Evolutionary conservation across 1,284 basidiomycete genomes (phyloP).

Genomic region (Moniliophthora roreri): DNA sequence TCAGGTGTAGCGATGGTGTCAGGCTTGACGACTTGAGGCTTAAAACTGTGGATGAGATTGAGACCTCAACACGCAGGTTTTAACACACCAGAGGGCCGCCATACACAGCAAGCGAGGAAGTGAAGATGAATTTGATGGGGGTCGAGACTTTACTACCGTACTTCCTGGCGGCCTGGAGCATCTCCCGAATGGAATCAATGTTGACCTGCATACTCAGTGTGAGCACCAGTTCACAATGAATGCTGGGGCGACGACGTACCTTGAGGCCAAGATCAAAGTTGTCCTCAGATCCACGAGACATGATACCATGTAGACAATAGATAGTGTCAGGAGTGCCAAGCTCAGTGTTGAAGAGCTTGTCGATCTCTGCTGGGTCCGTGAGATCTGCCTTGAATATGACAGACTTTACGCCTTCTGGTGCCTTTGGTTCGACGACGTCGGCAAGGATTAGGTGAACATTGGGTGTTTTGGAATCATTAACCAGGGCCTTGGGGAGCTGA

Average conservation of each 20-base stretch:
- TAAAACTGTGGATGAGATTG: background rate
- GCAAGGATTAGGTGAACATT: slow-evolving; percentile 51
- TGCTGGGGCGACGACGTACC: slow-evolving; percentile 22
- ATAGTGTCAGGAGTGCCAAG: slow-evolving; percentile 45
- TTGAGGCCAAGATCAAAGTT: slow-evolving; percentile 61
- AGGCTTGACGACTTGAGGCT: slow-evolving; percentile 48
- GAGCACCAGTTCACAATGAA: background rate
- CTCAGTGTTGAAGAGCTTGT: slow-evolving; percentile 29
- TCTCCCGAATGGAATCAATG: slow-evolving; percentile 54
- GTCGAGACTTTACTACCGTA: slow-evolving; percentile 31
- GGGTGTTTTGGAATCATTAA: slow-evolving; percentile 34
- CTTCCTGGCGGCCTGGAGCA: slow-evolving; percentile 47
- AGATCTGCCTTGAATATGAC: slow-evolving; percentile 51
- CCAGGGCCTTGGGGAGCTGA: slow-evolving; percentile 37
- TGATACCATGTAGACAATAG: slow-evolving; percentile 65
- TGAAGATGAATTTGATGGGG: slow-evolving; percentile 57
- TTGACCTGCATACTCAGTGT: slow-evolving; percentile 45
- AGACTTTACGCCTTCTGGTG: slow-evolving; percentile 34
- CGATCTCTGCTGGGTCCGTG: slow-evolving; percentile 12
- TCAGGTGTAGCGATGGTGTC: slow-evolving; percentile 57
- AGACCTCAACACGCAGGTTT: background rate
- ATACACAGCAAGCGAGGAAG: slow-evolving; percentile 64
- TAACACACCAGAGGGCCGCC: slow-evolving; percentile 52
- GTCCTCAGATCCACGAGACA: slow-evolving; percentile 68
- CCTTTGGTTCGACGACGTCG: slow-evolving; percentile 51